Evolutionary conservation across 495 filamentous ascomycete genomes (phyloP).

Genomic region (Jackrogersella minutella): DNA sequence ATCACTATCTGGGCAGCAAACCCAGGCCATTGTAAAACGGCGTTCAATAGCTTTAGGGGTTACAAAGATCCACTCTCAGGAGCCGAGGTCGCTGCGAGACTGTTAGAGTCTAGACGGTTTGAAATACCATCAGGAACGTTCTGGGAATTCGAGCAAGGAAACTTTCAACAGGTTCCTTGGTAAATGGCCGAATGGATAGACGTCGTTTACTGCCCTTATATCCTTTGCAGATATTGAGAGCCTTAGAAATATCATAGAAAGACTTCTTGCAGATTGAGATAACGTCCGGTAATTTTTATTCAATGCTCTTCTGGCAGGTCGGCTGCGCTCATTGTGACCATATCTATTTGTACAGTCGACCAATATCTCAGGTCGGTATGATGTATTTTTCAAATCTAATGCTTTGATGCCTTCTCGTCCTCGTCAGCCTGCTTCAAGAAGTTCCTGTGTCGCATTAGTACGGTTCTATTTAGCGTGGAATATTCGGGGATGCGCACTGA

Average conservation of each 20-base stretch:
- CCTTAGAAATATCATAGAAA: slow-evolving; percentile 10
- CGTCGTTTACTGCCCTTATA: neutral
- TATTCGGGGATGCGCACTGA: slow-evolving; percentile 70
- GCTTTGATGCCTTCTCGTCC: slow-evolving; percentile 73
- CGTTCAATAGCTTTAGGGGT: slow-evolving; percentile 48
- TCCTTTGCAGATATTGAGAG: neutral
- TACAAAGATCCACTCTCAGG: slow-evolving; percentile 45
- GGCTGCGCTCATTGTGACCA: slow-evolving; percentile 36
- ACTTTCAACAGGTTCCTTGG: slow-evolving; percentile 50
- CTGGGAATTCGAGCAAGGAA: slow-evolving; percentile 47
- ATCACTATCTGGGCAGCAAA: slow-evolving; percentile 43
- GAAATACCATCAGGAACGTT: slow-evolving; percentile 41
- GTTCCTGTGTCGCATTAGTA: slow-evolving; percentile 65
- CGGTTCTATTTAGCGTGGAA: slow-evolving; percentile 16
- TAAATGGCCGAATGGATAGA: slow-evolving; percentile 30
- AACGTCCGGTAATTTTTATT: slow-evolving; percentile 4
- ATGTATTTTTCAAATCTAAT: slow-evolving; percentile 54
- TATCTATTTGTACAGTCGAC: slow-evolving; percentile 47
- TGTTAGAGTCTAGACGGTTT: slow-evolving; percentile 40
- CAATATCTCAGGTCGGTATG: slow-evolving; percentile 26
- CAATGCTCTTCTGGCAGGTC: slow-evolving; percentile 25
- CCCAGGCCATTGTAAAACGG: slow-evolving; percentile 49
- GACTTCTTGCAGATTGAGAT: neutral
- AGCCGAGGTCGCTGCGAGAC: slow-evolving; percentile 46
- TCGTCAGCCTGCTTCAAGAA: slow-evolving; percentile 77